Conservation (phyloP, 371 early-diverging fungal species). For the Haplosporangium sp. region DNA sequence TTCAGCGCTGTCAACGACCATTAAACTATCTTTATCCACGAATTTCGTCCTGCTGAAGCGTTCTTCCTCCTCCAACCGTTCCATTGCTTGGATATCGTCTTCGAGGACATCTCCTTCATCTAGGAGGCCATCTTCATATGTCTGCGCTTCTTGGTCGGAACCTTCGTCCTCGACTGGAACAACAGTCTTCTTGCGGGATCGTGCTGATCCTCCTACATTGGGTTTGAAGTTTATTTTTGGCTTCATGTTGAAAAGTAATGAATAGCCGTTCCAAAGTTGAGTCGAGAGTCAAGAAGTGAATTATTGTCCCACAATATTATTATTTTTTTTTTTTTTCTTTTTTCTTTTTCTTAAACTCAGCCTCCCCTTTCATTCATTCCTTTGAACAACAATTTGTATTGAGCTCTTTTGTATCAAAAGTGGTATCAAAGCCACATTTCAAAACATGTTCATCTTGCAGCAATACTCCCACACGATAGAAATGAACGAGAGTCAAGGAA, state of each 20-base stretch:
- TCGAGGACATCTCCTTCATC: slow-evolving; percentile 37
- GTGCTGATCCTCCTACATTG: slow-evolving; percentile 28
- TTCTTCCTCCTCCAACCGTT: slow-evolving; percentile 49
- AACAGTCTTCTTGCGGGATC: slow-evolving; percentile 32
- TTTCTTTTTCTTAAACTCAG: not conserved
- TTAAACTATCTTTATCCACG: slow-evolving; percentile 5
- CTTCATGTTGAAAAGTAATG: slow-evolving; percentile 24
- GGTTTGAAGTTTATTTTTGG: slow-evolving; percentile 51
- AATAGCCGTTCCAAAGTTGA: too few species aligned
- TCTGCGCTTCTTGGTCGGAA: slow-evolving; percentile 27
- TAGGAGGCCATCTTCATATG: slow-evolving; percentile 17
- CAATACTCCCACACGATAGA: too few species aligned
- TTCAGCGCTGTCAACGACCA: slow-evolving; percentile 5
- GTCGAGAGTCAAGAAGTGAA: not conserved
- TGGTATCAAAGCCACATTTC: slow-evolving; percentile 33
- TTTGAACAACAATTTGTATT: too few species aligned
- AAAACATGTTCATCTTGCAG: slow-evolving; percentile 7
- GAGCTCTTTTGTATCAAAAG: not conserved
- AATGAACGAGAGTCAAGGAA: too few species aligned
- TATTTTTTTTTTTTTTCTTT: too few species aligned
- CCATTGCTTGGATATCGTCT: slow-evolving; percentile 36
- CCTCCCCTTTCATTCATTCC: too few species aligned
- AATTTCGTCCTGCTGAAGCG: slow-evolving; percentile 20
- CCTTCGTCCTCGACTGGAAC: slow-evolving; percentile 28
- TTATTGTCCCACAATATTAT: not conserved